phyloP scores from a whole-genome alignment of 306 rosid species.

The Fragaria ananassa region DNA sequence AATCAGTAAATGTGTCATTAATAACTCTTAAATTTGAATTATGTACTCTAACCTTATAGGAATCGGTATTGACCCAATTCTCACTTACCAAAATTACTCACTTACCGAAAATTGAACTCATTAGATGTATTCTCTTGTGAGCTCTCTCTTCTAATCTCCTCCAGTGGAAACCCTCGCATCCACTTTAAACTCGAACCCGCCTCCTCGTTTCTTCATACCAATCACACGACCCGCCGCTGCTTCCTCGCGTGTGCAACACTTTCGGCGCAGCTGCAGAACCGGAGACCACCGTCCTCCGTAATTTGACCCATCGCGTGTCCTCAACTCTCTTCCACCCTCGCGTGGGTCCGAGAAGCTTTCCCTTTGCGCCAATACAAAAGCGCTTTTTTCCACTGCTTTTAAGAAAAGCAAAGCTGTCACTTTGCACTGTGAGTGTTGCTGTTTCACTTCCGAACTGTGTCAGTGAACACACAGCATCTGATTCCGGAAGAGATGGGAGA shows the following conservation, averaged over 20 bases:
- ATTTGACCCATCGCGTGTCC: background rate
- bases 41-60: no score
- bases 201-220: background rate
- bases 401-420: slow-evolving; percentile 1
- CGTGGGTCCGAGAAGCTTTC: slow-evolving; percentile 2
- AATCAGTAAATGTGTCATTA: no score
- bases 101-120: no score
- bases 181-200: background rate
- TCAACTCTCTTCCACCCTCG: background rate
- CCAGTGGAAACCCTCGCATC: background rate
- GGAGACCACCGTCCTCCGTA: background rate
- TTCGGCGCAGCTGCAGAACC: background rate
- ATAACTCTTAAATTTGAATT: no score
- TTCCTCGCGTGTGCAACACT: background rate
- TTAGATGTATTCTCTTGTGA: no score
- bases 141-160: background rate
- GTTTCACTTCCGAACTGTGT: background rate
- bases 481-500: slow-evolving; percentile 46
- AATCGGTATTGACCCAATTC: no score
- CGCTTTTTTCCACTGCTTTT: slow-evolving; percentile 5
- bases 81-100: no score
- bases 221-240: background rate
- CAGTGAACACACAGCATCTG: background rate
- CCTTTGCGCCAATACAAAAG: background rate
- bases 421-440: background rate